Evolutionary conservation across 179 eudicot genomes (phyloP).

Genomic region (Silene coronaria): DNA sequence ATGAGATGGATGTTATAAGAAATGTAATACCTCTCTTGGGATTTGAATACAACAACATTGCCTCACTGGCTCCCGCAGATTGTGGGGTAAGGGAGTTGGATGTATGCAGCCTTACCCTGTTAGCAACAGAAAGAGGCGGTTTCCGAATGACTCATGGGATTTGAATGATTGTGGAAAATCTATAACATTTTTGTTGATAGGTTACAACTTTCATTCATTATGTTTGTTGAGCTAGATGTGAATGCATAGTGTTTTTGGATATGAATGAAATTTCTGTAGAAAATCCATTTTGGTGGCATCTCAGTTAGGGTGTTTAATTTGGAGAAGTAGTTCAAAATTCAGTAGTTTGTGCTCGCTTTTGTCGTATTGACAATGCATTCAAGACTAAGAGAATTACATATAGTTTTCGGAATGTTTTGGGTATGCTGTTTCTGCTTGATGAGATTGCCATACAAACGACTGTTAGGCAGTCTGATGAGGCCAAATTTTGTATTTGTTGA

Average conservation of each 20-base stretch:
- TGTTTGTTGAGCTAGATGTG: constrained; percentile 16
- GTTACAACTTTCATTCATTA: neutral
- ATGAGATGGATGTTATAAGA: neutral
- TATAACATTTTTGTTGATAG: neutral
- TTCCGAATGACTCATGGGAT: no score
- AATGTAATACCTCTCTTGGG: neutral
- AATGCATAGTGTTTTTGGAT: constrained; percentile 10
- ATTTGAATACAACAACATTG: no score
- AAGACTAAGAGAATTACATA: neutral
- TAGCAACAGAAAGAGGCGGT: no score
- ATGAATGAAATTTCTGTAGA: neutral
- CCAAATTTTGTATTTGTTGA: no score
- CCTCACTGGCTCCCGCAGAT: no score
- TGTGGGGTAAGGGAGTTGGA: no score
- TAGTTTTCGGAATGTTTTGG: neutral
- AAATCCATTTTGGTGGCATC: neutral
- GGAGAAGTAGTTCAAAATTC: neutral
- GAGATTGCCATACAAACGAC: neutral
- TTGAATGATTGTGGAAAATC: no score
- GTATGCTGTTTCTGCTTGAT: neutral
- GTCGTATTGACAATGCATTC: neutral
- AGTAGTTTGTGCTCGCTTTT: no score
- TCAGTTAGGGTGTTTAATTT: neutral
- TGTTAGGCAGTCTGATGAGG: neutral
- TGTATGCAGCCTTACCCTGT: no score